phyloP scores from a whole-genome alignment of 495 filamentous ascomycete species.

The Bacidia gigantensis region DNA sequence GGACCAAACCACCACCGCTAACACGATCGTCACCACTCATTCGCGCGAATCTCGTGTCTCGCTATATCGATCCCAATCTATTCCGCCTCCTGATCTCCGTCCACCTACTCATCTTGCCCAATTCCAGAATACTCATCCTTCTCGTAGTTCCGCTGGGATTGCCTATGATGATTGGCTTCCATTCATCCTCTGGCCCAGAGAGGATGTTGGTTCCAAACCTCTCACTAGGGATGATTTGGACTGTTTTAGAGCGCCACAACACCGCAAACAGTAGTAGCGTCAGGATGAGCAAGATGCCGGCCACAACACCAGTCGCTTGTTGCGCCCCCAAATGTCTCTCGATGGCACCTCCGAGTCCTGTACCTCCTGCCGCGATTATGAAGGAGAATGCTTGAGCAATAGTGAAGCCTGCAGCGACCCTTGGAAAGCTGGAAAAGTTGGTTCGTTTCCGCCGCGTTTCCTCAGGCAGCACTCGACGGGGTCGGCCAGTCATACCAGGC shows the following conservation, averaged over 20 bases:
- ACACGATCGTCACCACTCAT: no score
- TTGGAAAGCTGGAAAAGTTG: slow-evolving; percentile 54
- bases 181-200: slow-evolving; percentile 39
- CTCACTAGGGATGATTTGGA: slow-evolving; percentile 47
- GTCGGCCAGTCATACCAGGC: slow-evolving; percentile 43
- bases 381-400: slow-evolving; percentile 53
- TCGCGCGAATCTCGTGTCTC: no score
- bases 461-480: slow-evolving; percentile 32
- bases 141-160: slow-evolving; percentile 51
- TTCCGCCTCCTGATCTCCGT: slow-evolving; percentile 58
- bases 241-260: slow-evolving; percentile 45
- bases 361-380: slow-evolving; percentile 48
- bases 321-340: slow-evolving; percentile 52
- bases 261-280: slow-evolving; percentile 46
- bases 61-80: slow-evolving; percentile 26
- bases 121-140: slow-evolving; percentile 51
- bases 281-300: slow-evolving; percentile 44
- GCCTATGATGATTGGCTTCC: slow-evolving; percentile 53
- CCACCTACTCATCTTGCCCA: slow-evolving; percentile 50
- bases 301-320: slow-evolving; percentile 47
- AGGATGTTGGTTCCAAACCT: slow-evolving; percentile 23
- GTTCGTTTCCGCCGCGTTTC: slow-evolving; percentile 40
- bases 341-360: slow-evolving; percentile 44
- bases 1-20: background rate
- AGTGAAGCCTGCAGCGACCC: slow-evolving; percentile 57